Conservation (phyloP, 345 rosid genomes). For the Mangifera indica region DNA sequence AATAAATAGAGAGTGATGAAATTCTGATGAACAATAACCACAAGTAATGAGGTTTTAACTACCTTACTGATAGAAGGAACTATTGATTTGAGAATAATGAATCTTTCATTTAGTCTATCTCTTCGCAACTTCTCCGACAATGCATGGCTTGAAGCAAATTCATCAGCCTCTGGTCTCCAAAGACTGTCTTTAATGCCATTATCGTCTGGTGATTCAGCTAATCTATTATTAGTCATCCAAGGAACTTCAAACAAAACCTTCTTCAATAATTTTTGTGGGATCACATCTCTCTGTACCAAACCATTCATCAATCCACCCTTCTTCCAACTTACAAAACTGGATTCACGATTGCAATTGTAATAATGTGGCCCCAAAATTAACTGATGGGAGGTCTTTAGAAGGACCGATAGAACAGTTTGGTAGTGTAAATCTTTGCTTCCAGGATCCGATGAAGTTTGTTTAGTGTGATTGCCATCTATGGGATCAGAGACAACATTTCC, state of each 20-base stretch:
- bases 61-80: slow-evolving; percentile 78
- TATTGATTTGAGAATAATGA: slow-evolving; percentile 60
- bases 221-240: slow-evolving; percentile 40
- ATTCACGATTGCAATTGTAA: slow-evolving; percentile 41
- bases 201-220: slow-evolving; percentile 39
- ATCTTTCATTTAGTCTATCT: slow-evolving; percentile 53
- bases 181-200: slow-evolving; percentile 31
- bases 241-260: slow-evolving; percentile 76
- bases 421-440: slow-evolving; percentile 55
- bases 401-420: slow-evolving; percentile 57
- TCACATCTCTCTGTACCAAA: slow-evolving; percentile 23
- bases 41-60: slow-evolving; percentile 16
- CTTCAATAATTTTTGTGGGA: slow-evolving; percentile 64
- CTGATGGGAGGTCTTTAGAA: slow-evolving; percentile 62
- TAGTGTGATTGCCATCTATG: slow-evolving; percentile 36
- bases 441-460: slow-evolving; percentile 31
- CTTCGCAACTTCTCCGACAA: slow-evolving; percentile 49
- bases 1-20: neutral
- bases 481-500: slow-evolving; percentile 35
- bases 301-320: slow-evolving; percentile 29
- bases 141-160: slow-evolving; percentile 36
- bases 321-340: slow-evolving; percentile 70
- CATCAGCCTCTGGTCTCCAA: slow-evolving; percentile 52
- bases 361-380: slow-evolving; percentile 48
- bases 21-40: neutral